phyloP scores from a whole-genome alignment of 1,139 yeast genomes.

The Scheffersomyces lignicola region DNA sequence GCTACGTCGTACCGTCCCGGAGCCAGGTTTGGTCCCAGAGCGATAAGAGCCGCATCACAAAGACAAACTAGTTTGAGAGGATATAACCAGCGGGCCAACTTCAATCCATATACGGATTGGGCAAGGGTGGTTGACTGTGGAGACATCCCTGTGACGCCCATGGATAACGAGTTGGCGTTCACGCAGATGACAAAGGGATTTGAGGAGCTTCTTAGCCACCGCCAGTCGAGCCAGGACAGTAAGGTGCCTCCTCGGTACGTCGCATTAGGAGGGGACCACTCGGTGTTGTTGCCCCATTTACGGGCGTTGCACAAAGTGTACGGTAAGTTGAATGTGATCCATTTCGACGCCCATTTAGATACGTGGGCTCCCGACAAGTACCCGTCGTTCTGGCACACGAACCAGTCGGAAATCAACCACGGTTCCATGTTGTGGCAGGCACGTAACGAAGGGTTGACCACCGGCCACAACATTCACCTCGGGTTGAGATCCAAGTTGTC shows the following conservation, averaged over 20 bases:
- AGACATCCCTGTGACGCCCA: slow-evolving; percentile 78
- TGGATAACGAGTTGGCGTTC: slow-evolving; percentile 70
- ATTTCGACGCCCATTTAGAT: slow-evolving; percentile 79
- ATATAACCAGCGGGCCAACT: slow-evolving; percentile 63
- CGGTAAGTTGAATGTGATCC: slow-evolving; percentile 68
- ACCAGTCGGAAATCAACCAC: slow-evolving; percentile 65
- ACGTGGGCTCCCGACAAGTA: slow-evolving; percentile 72
- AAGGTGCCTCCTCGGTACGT: slow-evolving; percentile 57
- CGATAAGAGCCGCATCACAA: slow-evolving; percentile 71
- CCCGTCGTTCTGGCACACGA: slow-evolving; percentile 71
- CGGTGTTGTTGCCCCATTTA: slow-evolving; percentile 67
- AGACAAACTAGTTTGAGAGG: slow-evolving; percentile 68
- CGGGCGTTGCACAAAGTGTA: slow-evolving; percentile 59
- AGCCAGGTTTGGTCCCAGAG: slow-evolving; percentile 79
- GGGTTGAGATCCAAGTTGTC: slow-evolving; percentile 71
- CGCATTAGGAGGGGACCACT: slow-evolving; percentile 79
- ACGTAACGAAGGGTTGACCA: slow-evolving; percentile 60
- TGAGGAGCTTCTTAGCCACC: slow-evolving; percentile 49
- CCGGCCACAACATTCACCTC: slow-evolving; percentile 62
- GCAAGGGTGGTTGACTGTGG: slow-evolving; percentile 74
- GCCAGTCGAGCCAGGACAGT: slow-evolving; percentile 22
- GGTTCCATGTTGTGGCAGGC: slow-evolving; percentile 87
- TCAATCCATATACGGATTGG: slow-evolving; percentile 68
- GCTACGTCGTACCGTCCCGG: slow-evolving; percentile 75
- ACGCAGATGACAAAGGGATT: slow-evolving; percentile 71